These are phyloP conservation scores for Fraxinus nigra DNA, from an alignment of 305 asterid genomes.

Conservation along the genomic window DNA sequence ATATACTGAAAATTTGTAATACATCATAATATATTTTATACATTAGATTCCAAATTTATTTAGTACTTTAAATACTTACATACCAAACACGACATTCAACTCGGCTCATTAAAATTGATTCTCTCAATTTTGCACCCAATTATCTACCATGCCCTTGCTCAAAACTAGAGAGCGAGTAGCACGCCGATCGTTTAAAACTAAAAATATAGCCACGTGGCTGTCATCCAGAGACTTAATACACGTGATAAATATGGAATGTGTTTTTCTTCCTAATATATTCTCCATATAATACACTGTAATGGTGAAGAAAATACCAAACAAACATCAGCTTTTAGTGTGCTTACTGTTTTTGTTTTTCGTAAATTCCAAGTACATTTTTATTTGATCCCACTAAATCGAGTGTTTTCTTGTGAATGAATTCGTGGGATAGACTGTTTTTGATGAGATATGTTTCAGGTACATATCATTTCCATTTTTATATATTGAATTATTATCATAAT, in stretches of 20 bases:
- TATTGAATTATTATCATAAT: background rate
- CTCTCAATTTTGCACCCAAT: background rate
- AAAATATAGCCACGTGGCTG: conserved; percentile 28
- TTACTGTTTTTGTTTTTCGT: background rate
- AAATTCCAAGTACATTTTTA: conserved; percentile 3
- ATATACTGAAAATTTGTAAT: too few species aligned
- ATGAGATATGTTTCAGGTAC: background rate
- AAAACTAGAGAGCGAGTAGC: conserved; percentile 30
- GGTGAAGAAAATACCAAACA: background rate
- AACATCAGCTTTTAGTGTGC: background rate
- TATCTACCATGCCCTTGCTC: background rate
- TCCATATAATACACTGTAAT: background rate
- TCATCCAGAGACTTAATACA: conserved; percentile 5
- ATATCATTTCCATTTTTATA: background rate
- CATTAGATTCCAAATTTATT: background rate
- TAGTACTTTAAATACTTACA: background rate
- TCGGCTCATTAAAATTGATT: background rate
- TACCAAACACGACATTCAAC: background rate
- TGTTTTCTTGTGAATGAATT: background rate
- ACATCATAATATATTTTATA: background rate
- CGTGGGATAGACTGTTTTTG: background rate
- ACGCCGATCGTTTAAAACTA: conserved; percentile 15
- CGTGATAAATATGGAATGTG: conserved; percentile 14
- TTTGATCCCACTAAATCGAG: background rate
- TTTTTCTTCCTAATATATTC: background rate